These are phyloP conservation scores for Raphidocelis subcapitata DNA, from an alignment of 139 green algal genomes.

Conservation along the genomic window DNA sequence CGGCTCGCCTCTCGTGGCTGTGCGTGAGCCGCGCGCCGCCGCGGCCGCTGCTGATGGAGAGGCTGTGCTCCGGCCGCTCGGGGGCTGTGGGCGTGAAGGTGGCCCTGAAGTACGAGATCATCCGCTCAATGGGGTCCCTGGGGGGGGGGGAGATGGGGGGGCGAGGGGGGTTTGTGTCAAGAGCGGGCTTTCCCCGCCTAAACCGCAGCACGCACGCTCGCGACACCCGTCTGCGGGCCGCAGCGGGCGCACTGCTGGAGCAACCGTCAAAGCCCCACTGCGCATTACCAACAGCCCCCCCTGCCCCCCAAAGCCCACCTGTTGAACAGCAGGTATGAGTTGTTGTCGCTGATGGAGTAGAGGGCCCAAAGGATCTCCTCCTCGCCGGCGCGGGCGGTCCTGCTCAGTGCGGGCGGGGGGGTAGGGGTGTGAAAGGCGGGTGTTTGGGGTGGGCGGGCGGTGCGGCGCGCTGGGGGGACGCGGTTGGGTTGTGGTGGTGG, in stretches of 20 bases:
- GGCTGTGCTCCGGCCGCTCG: conserved; percentile 44
- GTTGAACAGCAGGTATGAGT: conserved; percentile 92
- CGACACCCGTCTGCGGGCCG: neutral
- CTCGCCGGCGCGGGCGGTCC: conserved; percentile 3
- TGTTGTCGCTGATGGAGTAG: conserved; percentile 93
- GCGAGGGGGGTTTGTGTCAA: neutral
- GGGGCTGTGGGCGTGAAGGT: conserved; percentile 34
- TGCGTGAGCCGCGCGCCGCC: conserved; percentile 84
- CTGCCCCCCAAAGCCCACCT: conserved; percentile 16
- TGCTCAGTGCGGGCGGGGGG: no score
- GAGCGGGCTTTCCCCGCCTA: neutral
- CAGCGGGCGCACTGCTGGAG: no score
- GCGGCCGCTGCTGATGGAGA: conserved; percentile 55
- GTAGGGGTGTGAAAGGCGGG: no score
- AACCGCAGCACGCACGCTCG: neutral
- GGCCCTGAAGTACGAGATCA: conserved; percentile 36
- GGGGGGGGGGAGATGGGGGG: neutral
- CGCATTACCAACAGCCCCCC: no score
- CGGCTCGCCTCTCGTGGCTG: conserved; percentile 70
- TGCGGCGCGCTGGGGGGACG: conserved; percentile 8
- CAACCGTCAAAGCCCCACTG: no score
- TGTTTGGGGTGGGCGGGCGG: no score
- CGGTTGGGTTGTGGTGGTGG: no score
- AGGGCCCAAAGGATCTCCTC: conserved; percentile 85
- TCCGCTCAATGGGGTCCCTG: conserved; percentile 68